Evolutionary conservation across 805 yeast genomes (phyloP).

Genomic region (Cyberlindnera mrakii): DNA sequence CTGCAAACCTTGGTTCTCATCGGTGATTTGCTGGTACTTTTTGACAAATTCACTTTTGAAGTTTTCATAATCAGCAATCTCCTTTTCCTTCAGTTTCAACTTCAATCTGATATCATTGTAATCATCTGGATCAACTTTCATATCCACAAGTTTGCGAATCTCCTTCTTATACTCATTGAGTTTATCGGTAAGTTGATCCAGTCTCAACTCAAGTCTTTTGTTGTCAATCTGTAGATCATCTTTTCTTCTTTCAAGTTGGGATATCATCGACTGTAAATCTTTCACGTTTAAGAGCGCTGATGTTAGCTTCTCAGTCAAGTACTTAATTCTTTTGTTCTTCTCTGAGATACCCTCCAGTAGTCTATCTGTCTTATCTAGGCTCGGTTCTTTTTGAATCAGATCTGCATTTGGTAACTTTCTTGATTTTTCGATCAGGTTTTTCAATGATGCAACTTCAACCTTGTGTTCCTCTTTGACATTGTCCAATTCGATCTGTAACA

Average conservation of each 20-base stretch:
- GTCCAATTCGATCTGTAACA: constrained; percentile 33
- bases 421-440: constrained; percentile 19
- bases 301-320: constrained; percentile 18
- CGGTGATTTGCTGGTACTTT: constrained; percentile 20
- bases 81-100: constrained; percentile 14
- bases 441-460: constrained; percentile 29
- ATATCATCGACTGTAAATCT: constrained; percentile 24
- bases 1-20: constrained; percentile 24
- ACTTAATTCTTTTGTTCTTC: constrained; percentile 20
- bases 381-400: background rate
- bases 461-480: constrained; percentile 30
- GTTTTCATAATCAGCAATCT: constrained; percentile 23
- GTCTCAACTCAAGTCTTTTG: constrained; percentile 25
- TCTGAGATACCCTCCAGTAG: constrained; percentile 22
- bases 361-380: constrained; percentile 17
- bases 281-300: constrained; percentile 23
- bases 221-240: constrained; percentile 27
- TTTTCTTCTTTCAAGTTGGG: constrained; percentile 28
- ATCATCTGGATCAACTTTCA: constrained; percentile 4
- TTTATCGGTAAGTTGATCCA: constrained; percentile 27
- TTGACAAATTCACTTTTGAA: constrained; percentile 28
- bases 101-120: constrained; percentile 11
- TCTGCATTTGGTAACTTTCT: constrained; percentile 8
- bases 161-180: constrained; percentile 23
- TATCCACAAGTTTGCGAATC: constrained; percentile 11